A percentile compares a stretch with the other conserved stretches of the same genome.
These are phyloP conservation scores for Cystobasidium ongulense DNA, from an alignment of 768 basidiomycete genomes.

Conservation along the genomic window DNA sequence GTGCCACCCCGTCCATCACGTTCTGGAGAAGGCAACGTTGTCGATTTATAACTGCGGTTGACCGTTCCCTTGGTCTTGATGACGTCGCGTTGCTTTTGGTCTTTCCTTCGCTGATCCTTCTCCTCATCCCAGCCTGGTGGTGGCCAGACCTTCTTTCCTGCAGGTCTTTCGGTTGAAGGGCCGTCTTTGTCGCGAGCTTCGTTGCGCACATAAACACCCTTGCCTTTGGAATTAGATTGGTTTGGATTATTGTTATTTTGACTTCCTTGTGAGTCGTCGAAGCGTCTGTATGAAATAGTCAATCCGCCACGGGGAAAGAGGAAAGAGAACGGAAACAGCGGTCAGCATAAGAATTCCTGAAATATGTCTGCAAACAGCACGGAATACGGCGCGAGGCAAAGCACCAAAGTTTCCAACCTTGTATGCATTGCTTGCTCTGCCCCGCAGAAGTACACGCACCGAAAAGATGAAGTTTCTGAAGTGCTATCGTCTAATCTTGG, in stretches of 20 bases:
- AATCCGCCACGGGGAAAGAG: not conserved
- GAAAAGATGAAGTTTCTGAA: not conserved
- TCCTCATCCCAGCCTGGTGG: not conserved
- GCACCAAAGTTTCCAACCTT: not conserved
- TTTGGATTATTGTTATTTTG: not conserved
- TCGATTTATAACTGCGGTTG: not conserved
- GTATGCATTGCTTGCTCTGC: not conserved
- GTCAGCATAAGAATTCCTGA: not conserved
- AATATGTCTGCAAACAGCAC: not conserved
- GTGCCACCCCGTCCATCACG: not conserved
- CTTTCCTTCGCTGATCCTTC: not conserved
- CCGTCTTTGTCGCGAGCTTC: not conserved
- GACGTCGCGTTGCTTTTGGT: not conserved
- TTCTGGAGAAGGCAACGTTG: too few species aligned
- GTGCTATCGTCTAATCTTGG: conserved; percentile 17
- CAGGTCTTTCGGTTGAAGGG: not conserved
- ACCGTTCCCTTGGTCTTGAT: not conserved
- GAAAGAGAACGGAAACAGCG: not conserved
- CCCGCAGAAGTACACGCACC: not conserved
- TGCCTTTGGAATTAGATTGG: not conserved
- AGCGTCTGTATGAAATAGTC: not conserved
- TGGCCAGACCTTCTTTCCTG: not conserved
- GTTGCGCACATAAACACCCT: not conserved
- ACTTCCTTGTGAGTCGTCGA: not conserved
- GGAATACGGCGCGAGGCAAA: not conserved